Evolutionary conservation across 1,284 basidiomycete genomes (phyloP).

Genomic region (Cryptococcus depauperatus): DNA sequence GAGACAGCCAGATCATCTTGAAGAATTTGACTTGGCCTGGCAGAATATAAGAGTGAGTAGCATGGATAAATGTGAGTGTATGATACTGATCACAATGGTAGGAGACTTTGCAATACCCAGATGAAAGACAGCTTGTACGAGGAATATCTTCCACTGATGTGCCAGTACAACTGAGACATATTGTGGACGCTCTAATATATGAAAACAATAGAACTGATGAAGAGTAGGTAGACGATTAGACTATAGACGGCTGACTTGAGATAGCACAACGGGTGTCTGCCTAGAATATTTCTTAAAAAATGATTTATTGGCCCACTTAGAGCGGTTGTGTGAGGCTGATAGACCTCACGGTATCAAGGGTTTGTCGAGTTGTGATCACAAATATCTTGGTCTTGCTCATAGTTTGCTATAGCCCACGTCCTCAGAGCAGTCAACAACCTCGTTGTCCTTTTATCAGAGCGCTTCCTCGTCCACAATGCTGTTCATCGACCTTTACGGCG

Average conservation of each 20-base stretch:
- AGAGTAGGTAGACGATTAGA: slow-evolving; percentile 54
- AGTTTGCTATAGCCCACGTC: slow-evolving; percentile 66
- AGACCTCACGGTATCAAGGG: slow-evolving; percentile 71
- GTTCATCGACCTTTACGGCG: slow-evolving; percentile 82
- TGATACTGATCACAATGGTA: slow-evolving; percentile 11
- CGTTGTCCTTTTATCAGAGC: slow-evolving; percentile 78
- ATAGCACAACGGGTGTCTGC: slow-evolving; percentile 72
- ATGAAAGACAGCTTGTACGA: slow-evolving; percentile 39
- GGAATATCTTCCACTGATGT: slow-evolving; percentile 78
- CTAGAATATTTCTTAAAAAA: slow-evolving; percentile 86
- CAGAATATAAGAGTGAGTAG: slow-evolving; percentile 24
- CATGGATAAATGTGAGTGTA: no score
- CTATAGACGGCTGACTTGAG: neutral
- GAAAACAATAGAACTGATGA: slow-evolving; percentile 75
- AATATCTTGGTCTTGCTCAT: no score
- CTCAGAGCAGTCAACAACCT: slow-evolving; percentile 75
- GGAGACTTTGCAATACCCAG: slow-evolving; percentile 38
- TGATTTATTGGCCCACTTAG: slow-evolving; percentile 74
- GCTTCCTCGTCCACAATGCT: slow-evolving; percentile 80
- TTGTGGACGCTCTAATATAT: slow-evolving; percentile 79
- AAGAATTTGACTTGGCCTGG: slow-evolving; percentile 38
- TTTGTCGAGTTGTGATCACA: slow-evolving; percentile 16
- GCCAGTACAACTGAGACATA: slow-evolving; percentile 64
- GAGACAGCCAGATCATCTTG: slow-evolving; percentile 25
- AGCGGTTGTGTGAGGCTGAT: slow-evolving; percentile 72